Percentiles rank a stretch among this genome's conserved stretches.
phyloP scores from a whole-genome alignment of 2,329 filamentous ascomycete species.

The Acephala macrosclerotiorum region DNA sequence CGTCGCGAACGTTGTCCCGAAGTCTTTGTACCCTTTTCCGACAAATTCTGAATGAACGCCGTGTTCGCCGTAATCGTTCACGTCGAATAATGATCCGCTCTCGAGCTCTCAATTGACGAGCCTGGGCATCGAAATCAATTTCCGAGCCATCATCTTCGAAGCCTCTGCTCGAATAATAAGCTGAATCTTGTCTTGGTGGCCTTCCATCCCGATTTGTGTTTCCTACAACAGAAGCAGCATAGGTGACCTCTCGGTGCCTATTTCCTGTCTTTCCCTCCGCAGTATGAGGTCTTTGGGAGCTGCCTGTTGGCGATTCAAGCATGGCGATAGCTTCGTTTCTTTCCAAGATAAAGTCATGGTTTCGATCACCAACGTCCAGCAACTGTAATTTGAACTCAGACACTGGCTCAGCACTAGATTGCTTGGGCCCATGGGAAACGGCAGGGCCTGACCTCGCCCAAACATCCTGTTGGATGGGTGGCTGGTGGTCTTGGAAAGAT shows the following conservation, averaged over 20 bases:
- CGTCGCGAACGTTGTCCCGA: constrained; percentile 25
- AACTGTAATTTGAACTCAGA: constrained; percentile 1
- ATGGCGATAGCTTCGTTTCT: constrained; percentile 16
- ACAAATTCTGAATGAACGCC: constrained; percentile 19
- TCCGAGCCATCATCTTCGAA: constrained; percentile 15
- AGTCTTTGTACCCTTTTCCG: constrained; percentile 25
- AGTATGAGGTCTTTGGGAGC: constrained; percentile 9
- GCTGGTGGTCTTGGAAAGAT: neutral
- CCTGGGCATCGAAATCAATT: constrained; percentile 24
- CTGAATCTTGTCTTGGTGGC: constrained; percentile 32
- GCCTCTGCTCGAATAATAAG: constrained; percentile 29
- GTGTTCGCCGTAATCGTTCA: constrained; percentile 29
- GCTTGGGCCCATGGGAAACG: neutral
- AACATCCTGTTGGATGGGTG: neutral
- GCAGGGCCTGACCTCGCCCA: neutral
- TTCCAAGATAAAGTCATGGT: constrained; percentile 8
- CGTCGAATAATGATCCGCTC: constrained; percentile 33
- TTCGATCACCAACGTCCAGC: constrained; percentile 10
- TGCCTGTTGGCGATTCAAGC: constrained; percentile 19
- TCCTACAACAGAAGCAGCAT: constrained; percentile 4
- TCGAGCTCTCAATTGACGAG: constrained; percentile 30
- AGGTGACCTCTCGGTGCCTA: constrained; percentile 12
- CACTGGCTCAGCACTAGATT: neutral
- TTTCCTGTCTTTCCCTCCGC: constrained; percentile 8
- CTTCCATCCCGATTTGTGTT: constrained; percentile 1